These are phyloP conservation scores for Euphorbia lathyris DNA, from an alignment of 345 rosid species.

Conservation along the genomic window DNA sequence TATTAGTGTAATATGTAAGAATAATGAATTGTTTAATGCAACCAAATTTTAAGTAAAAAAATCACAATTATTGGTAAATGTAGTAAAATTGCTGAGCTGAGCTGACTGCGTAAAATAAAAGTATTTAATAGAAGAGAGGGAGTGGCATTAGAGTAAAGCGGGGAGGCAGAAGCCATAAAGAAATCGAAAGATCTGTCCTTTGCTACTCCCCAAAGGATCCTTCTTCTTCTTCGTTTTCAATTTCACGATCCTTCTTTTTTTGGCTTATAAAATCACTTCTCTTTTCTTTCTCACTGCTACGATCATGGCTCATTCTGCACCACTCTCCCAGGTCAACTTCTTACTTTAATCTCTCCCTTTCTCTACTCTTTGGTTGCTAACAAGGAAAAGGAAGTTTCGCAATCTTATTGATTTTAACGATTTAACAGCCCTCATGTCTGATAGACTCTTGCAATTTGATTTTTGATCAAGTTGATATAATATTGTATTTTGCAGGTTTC, in stretches of 20 bases:
- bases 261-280: neutral
- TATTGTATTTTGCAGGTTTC: conserved; percentile 38
- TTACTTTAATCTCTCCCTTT: neutral
- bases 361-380: neutral
- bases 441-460: neutral
- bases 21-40: too few relatives aligned
- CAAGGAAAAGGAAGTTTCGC: neutral
- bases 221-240: neutral
- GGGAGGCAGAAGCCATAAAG: neutral
- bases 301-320: conserved; percentile 46
- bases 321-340: conserved; percentile 39
- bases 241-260: conserved; percentile 10
- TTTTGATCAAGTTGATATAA: neutral
- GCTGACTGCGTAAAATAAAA: neutral
- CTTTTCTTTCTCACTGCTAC: neutral
- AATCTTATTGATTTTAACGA: neutral
- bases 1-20: too few relatives aligned
- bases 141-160: neutral
- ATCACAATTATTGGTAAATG: too few relatives aligned
- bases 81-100: too few relatives aligned
- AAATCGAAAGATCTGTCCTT: conserved; percentile 16
- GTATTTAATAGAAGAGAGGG: neutral
- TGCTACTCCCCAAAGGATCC: conserved; percentile 31
- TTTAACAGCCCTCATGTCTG: too few relatives aligned
- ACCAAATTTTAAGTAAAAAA: too few relatives aligned